Conservation (phyloP, 2,329 filamentous ascomycete species). For the Fusarium xyrophilum region DNA sequence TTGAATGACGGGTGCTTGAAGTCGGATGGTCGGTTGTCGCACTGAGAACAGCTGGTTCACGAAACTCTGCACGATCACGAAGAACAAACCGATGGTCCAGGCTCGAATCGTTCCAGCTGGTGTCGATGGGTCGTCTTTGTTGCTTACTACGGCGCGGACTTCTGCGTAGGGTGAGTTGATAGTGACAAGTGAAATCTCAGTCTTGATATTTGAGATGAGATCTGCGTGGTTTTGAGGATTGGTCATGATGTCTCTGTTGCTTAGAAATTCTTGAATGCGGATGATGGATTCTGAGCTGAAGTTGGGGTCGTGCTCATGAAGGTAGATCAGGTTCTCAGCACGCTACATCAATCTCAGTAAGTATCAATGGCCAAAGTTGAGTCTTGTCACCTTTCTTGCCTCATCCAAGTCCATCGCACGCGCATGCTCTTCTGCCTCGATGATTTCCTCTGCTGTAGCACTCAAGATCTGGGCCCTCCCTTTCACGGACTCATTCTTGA, state of each 20-base stretch:
- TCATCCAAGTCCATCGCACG: constrained; percentile 14
- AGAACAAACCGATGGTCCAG: constrained; percentile 58
- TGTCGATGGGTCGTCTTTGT: constrained; percentile 57
- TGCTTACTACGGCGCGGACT: constrained; percentile 61
- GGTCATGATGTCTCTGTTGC: constrained; percentile 41
- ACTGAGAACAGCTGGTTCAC: constrained; percentile 64
- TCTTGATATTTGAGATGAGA: constrained; percentile 59
- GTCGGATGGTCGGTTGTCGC: constrained; percentile 57
- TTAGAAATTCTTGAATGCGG: constrained; percentile 20
- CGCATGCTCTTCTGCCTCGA: constrained; percentile 28
- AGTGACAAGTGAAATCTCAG: constrained; percentile 58
- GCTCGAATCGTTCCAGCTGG: constrained; percentile 62
- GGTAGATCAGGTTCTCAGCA: constrained; percentile 25
- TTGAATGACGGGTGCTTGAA: constrained; percentile 61
- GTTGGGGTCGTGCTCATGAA: constrained; percentile 35
- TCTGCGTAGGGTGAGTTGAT: constrained; percentile 64
- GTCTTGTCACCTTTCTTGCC: background rate
- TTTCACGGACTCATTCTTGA: constrained; percentile 2
- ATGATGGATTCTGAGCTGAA: constrained; percentile 29
- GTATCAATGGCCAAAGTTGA: fast-evolving
- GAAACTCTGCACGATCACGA: constrained; percentile 54
- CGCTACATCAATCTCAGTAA: constrained; percentile 1
- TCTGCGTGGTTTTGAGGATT: constrained; percentile 49
- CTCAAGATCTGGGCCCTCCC: constrained; percentile 11
- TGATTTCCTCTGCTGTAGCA: constrained; percentile 18